phyloP scores from a whole-genome alignment of 2,329 filamentous ascomycete genomes.

The Coniochaeta pulveracea region DNA sequence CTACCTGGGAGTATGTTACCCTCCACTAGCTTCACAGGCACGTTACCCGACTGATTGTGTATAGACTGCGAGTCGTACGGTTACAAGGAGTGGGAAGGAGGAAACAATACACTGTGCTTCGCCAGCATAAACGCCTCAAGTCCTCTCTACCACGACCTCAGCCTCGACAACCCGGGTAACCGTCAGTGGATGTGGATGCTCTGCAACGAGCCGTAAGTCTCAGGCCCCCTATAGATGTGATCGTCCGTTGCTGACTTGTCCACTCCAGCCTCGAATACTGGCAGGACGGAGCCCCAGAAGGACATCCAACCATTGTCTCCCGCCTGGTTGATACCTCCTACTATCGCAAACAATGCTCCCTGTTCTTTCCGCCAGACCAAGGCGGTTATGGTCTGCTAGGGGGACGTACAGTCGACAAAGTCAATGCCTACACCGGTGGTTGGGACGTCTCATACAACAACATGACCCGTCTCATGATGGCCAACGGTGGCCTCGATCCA shows the following conservation, averaged over 20 bases:
- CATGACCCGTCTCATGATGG: slow-evolving; percentile 21
- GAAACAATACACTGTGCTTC: slow-evolving; percentile 31
- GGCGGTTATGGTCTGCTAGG: slow-evolving; percentile 17
- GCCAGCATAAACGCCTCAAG: slow-evolving; percentile 30
- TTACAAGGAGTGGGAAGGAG: slow-evolving; percentile 21
- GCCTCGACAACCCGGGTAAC: slow-evolving; percentile 25
- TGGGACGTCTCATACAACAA: slow-evolving; percentile 20
- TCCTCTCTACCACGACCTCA: slow-evolving; percentile 21
- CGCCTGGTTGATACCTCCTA: slow-evolving; percentile 20
- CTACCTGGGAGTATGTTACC: slow-evolving; percentile 22
- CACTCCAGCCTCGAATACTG: slow-evolving; percentile 19
- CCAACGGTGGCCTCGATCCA: slow-evolving; percentile 24
- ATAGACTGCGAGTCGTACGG: slow-evolving; percentile 30
- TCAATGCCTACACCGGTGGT: slow-evolving; percentile 23
- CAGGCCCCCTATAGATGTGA: background rate
- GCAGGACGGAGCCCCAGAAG: slow-evolving; percentile 30
- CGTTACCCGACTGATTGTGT: no score
- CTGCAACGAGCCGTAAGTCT: slow-evolving; percentile 29
- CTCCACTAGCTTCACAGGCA: no score
- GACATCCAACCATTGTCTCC: slow-evolving; percentile 25
- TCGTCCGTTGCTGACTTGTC: background rate
- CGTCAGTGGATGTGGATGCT: slow-evolving; percentile 41
- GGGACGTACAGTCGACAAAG: slow-evolving; percentile 15
- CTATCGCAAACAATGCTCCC: slow-evolving; percentile 28
- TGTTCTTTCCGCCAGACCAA: slow-evolving; percentile 28